Base-by-base conservation (phyloP, 306 rosid genomes). In the Fragaria nilgerrensis region DNA sequence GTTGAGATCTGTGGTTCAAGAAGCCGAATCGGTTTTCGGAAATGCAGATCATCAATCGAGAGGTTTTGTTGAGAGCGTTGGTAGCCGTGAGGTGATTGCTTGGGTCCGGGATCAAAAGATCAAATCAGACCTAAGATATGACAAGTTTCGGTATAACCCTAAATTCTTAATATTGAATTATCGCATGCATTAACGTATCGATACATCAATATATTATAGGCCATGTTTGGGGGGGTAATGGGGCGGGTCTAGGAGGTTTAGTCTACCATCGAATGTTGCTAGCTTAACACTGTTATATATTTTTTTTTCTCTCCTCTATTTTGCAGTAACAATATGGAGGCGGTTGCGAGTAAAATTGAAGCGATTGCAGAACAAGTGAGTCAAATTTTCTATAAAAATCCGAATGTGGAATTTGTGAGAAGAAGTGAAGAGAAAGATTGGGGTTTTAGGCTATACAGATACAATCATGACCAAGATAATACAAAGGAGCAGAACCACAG, bases 291-390 rank as follows among this genome's bases (percentile, higher is more conserved):
- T 12, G 14, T 2, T n/a, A n/a, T n/a, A n/a, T n/a, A n/a, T n/a
- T n/a, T 23, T 32, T 3, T 52, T 4, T 23, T 27, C 29, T 52
- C 1, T 27, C 52, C 52, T 5, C 45, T 22, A 17, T 47, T 47
- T 44, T 77, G 64, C 80, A 80, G 82, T 19, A 44, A 80, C 74
- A 84, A 73, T 37, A 86, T 87, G 89, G 91, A 90, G 72, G 84
- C 72, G 5, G 75, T 92, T 55, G 94, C 87, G 12, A 77, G 84
- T 61, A 89, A 85, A 80, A 69, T 94, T 37, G 90, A 92, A 67
- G 83, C 69, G 14, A 83, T 92, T 84, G 90, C 78, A 39, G 88
- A 89, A 50, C 78, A 84, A 78, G 79, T 92, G 58, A 73, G 22
- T 32, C 43, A 45, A 65, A 79, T 86, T 58, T 77, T 90, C 27